Evolutionary conservation across 2,329 filamentous ascomycete genomes (phyloP).

Genomic region (Seiridium unicorne): DNA sequence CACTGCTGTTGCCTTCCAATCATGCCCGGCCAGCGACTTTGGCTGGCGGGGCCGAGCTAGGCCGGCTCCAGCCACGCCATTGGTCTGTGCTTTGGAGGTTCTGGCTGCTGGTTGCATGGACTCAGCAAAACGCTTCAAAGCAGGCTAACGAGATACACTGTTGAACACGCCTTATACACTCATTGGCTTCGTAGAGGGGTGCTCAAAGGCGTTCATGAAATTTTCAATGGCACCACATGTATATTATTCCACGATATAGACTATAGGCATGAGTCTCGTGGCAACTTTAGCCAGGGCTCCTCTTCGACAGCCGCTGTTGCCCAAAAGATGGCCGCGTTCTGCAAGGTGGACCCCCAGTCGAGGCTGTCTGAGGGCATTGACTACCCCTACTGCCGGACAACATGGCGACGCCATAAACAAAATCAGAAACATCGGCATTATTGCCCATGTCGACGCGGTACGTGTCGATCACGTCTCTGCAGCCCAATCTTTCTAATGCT

Average conservation of each 20-base stretch:
- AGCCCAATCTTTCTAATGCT: background rate
- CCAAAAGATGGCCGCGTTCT: conserved; percentile 14
- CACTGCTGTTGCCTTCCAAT: conserved; percentile 1
- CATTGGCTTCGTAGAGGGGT: too few relatives aligned
- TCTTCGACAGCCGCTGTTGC: conserved; percentile 18
- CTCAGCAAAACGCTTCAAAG: background rate
- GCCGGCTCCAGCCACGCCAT: background rate
- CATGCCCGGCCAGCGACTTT: background rate
- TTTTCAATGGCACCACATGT: background rate
- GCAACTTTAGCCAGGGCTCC: conserved; percentile 21
- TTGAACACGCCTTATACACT: background rate
- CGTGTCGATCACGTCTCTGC: background rate
- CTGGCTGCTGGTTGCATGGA: background rate
- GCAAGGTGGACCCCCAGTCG: conserved; percentile 10
- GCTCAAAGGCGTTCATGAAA: too few relatives aligned
- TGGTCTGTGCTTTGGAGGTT: background rate
- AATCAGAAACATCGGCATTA: conserved; percentile 95
- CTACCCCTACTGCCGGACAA: conserved; percentile 17
- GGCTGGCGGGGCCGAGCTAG: background rate
- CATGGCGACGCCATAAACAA: conserved; percentile 46
- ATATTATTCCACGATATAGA: background rate
- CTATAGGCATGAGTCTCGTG: conserved; percentile 23
- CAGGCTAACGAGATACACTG: background rate
- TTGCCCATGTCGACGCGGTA: conserved; percentile 94
- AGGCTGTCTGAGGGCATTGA: conserved; percentile 12